Base-by-base conservation (phyloP, 2,329 filamentous ascomycete genomes). In the Aureobasidium leucospermi region DNA sequence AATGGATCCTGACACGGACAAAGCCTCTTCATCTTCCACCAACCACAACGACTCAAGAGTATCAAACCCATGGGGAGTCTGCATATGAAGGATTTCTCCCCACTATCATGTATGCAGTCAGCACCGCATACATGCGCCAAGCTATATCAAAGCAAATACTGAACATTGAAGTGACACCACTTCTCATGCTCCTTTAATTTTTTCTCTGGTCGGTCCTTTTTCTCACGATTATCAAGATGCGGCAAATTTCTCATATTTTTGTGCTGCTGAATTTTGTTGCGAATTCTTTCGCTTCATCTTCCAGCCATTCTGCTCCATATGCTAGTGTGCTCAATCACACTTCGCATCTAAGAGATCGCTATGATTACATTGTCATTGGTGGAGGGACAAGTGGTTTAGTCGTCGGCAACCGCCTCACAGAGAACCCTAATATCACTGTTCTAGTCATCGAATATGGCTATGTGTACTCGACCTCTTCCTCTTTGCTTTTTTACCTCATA, bases 281-380 rank as follows among this genome's bases (percentile, higher is more conserved):
- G 9, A 16, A 5, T 4, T 34, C 16, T 6, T 3, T 13, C 31
- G 28, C 28, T 28, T 55, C 39, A 6, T 28, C 51, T 8, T 23
- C 34, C 6, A 16, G n/a, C 5, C 51, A 11, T n/a, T n/a, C 2
- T n/a, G 31, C 51, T 43, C 39, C 51, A 1, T 39, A 34, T 43
- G 39, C 39, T 8, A 6, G 31, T 7, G 38, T 55, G 10, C 11
- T 32, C 5, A 34, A 42, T 8, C 9, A 23, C 4, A 43, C 16
- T 13, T 8, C 19, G 4, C 38, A 55, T 15, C 57, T 66, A 10
- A 42, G 60, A 1, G 48, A 67, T 16, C 46, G 63, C 7, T 63
- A 63, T 74, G 71, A 76, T 42, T 71, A 70, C 60, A 71, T 77
- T 5, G 64, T 76, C 15, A 67, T 75, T 2, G 74, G 73, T 4